Evolutionary conservation across 345 rosid genomes (phyloP).

Genomic region (Alliaria petiolata): DNA sequence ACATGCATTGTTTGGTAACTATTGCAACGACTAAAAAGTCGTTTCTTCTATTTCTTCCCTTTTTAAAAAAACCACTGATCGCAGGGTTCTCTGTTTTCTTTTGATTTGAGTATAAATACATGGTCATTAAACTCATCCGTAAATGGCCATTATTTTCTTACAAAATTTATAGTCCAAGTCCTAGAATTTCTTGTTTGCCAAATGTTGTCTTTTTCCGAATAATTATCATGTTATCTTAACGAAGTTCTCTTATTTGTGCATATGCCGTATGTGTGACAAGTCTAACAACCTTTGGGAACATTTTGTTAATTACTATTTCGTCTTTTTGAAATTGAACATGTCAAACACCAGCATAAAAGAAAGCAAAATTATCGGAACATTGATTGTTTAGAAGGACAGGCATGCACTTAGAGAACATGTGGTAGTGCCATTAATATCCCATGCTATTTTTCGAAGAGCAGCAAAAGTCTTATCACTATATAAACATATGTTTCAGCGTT

Average conservation of each 20-base stretch:
- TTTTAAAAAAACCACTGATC: too few relatives aligned
- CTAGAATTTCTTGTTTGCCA: neutral
- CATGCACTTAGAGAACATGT: neutral
- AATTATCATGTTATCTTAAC: neutral
- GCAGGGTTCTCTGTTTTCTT: neutral
- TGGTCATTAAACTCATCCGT: too few relatives aligned
- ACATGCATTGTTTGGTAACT: slow-evolving; percentile 2
- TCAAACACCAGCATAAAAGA: neutral
- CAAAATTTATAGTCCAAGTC: neutral
- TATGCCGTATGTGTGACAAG: neutral
- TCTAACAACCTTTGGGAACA: neutral
- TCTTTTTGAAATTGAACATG: neutral
- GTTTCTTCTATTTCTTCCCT: neutral
- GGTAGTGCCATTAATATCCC: neutral
- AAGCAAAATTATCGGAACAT: neutral
- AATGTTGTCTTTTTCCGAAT: neutral
- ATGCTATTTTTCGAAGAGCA: neutral
- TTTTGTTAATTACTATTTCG: neutral
- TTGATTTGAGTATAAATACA: neutral
- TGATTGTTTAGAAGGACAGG: neutral
- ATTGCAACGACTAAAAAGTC: neutral
- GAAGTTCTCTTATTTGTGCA: neutral
- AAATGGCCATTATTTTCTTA: too few relatives aligned
- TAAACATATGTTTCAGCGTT: neutral
- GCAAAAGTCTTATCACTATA: neutral